These are phyloP conservation scores for Hysterangium stoloniferum DNA, from an alignment of 768 basidiomycete genomes.

Conservation along the genomic window DNA sequence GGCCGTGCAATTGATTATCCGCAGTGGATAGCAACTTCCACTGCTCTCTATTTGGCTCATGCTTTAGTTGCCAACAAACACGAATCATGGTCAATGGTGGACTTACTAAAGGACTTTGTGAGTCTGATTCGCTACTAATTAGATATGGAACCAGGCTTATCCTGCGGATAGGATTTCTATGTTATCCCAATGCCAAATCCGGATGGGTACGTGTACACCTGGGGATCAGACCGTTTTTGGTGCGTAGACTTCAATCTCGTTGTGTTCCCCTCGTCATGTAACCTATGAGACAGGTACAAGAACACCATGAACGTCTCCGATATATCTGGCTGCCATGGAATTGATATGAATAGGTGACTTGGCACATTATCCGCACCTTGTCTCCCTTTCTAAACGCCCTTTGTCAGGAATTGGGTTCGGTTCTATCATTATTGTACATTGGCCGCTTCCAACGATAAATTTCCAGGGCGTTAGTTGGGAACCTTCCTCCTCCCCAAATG, in stretches of 20 bases:
- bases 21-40: conserved; percentile 76
- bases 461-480: conserved; percentile 10
- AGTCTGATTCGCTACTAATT: conserved; percentile 17
- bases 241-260: conserved; percentile 15
- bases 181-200: conserved; percentile 63
- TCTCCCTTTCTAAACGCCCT: not conserved
- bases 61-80: conserved; percentile 47
- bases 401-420: conserved; percentile 51
- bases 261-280: not conserved
- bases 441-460: not conserved
- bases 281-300: conserved; percentile 46
- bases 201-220: conserved; percentile 70
- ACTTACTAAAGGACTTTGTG: conserved; percentile 49
- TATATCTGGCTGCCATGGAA: conserved; percentile 47
- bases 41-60: conserved; percentile 67
- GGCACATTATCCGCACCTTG: conserved; percentile 12
- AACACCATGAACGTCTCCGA: conserved; percentile 51
- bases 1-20: not conserved
- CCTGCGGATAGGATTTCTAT: conserved; percentile 46
- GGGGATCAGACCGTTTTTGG: conserved; percentile 65
- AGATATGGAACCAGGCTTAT: too few relatives aligned
- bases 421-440: not conserved
- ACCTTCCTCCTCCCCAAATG: conserved; percentile 16
- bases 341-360: conserved; percentile 77
- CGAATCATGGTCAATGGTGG: conserved; percentile 37